phyloP scores from a whole-genome alignment of 495 filamentous ascomycete species.

The Tuber microsphaerosporum region DNA sequence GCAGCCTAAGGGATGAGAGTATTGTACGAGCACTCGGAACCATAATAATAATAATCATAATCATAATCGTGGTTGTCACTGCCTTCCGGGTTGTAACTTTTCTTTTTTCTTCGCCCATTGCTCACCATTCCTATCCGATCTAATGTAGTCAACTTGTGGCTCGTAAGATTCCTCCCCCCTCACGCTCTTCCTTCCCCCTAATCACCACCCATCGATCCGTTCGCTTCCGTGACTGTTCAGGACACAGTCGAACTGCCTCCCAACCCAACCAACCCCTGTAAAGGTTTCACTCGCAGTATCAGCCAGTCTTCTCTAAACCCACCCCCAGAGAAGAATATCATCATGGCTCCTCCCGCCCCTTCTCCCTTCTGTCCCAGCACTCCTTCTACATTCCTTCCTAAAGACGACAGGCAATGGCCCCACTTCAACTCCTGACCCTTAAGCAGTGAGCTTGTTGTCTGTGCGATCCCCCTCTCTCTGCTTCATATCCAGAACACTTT shows the following conservation, averaged over 20 bases:
- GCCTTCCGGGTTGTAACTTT: background rate
- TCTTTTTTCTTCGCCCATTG: background rate
- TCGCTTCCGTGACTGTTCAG: background rate
- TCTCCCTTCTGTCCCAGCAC: conserved; percentile 11
- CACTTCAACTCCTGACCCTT: conserved; percentile 10
- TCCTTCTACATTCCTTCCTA: conserved; percentile 17
- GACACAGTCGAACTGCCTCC: background rate
- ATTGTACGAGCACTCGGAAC: background rate
- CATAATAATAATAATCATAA: background rate
- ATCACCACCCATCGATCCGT: background rate
- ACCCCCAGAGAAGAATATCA: conserved; percentile 25
- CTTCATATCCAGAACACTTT: conserved; percentile 22
- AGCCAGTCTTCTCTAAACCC: conserved; percentile 10
- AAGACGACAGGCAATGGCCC: conserved; percentile 20
- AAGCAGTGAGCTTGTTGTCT: conserved; percentile 20
- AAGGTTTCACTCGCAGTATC: conserved; percentile 21
- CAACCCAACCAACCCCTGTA: conserved; percentile 17
- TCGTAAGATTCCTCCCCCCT: background rate
- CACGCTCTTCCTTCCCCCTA: background rate
- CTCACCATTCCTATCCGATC: background rate
- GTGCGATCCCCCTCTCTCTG: conserved; percentile 17
- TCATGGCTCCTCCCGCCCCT: conserved; percentile 22
- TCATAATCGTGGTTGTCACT: background rate
- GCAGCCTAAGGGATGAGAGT: background rate
- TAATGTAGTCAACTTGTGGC: background rate